phyloP scores from a whole-genome alignment of 805 yeast genomes.

The Candida dajiaensis region DNA sequence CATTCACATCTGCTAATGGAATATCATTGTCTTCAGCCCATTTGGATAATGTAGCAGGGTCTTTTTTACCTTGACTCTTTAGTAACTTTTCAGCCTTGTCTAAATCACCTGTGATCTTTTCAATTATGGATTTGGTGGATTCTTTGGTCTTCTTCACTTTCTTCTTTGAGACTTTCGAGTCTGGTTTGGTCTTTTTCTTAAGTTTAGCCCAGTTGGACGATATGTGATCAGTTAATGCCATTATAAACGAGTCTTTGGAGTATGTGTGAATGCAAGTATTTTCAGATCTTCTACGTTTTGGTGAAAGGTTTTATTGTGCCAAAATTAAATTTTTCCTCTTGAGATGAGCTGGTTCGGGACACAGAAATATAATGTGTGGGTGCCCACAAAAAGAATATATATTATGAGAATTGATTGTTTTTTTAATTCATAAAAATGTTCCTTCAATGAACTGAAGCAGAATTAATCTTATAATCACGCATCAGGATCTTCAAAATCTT shows the following conservation, averaged over 20 bases:
- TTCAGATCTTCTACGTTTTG: neutral
- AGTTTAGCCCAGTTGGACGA: slow-evolving; percentile 9
- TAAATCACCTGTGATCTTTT: slow-evolving; percentile 2
- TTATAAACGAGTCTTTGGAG: neutral
- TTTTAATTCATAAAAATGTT: no score
- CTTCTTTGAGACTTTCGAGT: neutral
- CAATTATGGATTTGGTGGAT: slow-evolving; percentile 3
- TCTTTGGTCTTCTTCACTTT: neutral
- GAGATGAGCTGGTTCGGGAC: neutral
- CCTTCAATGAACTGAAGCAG: slow-evolving; percentile 2
- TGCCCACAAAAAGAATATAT: neutral
- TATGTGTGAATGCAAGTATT: no score
- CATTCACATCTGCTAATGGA: slow-evolving; percentile 17
- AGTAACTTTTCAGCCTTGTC: slow-evolving; percentile 1
- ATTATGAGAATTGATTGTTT: no score
- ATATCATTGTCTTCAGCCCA: slow-evolving; percentile 26
- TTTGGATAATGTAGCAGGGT: slow-evolving; percentile 2
- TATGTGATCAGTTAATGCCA: slow-evolving; percentile 6
- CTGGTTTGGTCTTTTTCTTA: slow-evolving; percentile 1
- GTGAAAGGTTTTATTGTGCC: neutral
- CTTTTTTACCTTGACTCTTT: neutral
- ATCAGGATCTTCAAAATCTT: slow-evolving; percentile 56
- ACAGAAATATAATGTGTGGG: neutral
- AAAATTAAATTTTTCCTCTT: neutral
- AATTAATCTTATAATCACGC: slow-evolving; percentile 45